phyloP scores from a whole-genome alignment of 2,329 filamentous ascomycete genomes.

The Aspergillus texensis region DNA sequence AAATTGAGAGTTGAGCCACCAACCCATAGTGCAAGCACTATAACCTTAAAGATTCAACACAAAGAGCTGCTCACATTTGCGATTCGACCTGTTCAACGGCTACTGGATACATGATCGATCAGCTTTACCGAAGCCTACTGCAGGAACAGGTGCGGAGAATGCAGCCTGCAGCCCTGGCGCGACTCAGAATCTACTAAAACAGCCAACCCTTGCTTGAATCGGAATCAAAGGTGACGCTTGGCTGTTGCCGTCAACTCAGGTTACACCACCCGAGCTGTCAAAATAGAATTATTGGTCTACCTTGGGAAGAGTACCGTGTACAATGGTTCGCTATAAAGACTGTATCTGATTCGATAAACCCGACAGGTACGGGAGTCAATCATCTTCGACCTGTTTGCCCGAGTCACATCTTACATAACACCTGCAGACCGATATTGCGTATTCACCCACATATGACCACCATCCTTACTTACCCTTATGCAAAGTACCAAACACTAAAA shows the following conservation, averaged over 20 bases:
- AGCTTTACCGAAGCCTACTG: conserved; percentile 36
- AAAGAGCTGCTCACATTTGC: conserved; percentile 14
- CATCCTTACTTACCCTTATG: background rate
- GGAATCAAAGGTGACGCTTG: conserved; percentile 6
- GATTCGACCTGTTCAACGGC: conserved; percentile 26
- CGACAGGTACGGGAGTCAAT: background rate
- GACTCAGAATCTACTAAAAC: conserved; percentile 12
- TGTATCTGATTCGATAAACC: background rate
- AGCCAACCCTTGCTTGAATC: conserved; percentile 17
- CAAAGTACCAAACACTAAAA: background rate
- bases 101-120: conserved; percentile 21
- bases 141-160: conserved; percentile 39
- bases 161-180: conserved; percentile 18
- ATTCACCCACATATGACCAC: background rate
- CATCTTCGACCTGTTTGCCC: background rate
- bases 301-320: background rate
- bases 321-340: background rate
- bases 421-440: background rate
- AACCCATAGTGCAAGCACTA: conserved; percentile 3
- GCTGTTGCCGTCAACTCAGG: background rate
- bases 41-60: background rate
- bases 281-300: background rate
- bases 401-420: background rate
- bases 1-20: conserved; percentile 10
- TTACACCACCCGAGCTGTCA: conserved; percentile 7